Evolutionary conservation across 2,329 filamentous ascomycete species (phyloP).

Genomic region (Coniochaeta pulveracea): DNA sequence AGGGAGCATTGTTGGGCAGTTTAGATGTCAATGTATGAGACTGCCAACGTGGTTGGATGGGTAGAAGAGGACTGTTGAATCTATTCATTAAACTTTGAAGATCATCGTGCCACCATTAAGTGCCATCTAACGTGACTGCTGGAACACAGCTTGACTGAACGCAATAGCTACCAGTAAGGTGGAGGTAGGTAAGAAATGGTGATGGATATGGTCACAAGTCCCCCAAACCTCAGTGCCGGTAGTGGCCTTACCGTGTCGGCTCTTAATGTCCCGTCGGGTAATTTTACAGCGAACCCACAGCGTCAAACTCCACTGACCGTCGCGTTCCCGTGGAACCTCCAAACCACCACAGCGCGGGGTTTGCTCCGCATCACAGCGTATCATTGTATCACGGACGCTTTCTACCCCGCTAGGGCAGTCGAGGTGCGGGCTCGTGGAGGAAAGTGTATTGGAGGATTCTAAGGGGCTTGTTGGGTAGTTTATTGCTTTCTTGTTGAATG

Average conservation of each 20-base stretch:
- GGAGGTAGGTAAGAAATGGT: no score
- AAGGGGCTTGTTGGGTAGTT: no score
- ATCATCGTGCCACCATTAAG: background rate
- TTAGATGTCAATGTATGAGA: slow-evolving; percentile 13
- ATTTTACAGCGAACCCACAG: background rate
- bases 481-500: no score
- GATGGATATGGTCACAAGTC: no score
- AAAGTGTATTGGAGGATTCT: no score
- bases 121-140: background rate
- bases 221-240: no score
- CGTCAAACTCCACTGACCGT: background rate
- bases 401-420: no score
- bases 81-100: slow-evolving; percentile 24
- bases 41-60: slow-evolving; percentile 15
- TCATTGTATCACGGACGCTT: no score
- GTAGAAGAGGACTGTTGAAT: slow-evolving; percentile 45
- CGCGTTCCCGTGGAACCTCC: background rate
- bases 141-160: background rate
- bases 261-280: slow-evolving; percentile 2
- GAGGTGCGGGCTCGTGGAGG: no score
- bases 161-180: no score
- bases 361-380: slow-evolving; percentile 2
- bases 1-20: no score
- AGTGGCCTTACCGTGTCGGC: no score
- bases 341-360: slow-evolving; percentile 1